Evolutionary conservation across 306 rosid species (phyloP).

Genomic region (Mimosa pudica): DNA sequence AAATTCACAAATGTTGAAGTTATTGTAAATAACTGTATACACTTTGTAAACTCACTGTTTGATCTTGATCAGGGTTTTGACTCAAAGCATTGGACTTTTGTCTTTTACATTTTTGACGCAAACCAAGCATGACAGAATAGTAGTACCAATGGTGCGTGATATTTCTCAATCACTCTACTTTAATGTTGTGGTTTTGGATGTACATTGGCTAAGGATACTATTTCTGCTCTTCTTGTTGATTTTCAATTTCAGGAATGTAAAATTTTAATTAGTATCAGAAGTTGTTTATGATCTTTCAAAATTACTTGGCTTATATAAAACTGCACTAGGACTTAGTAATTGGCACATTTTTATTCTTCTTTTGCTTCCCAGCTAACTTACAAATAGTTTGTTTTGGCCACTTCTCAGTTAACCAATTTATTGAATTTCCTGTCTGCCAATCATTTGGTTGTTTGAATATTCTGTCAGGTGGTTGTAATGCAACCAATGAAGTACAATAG

Average conservation of each 20-base stretch:
- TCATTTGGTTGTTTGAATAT: conserved; percentile 4
- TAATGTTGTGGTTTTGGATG: conserved; percentile 18
- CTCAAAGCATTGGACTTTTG: conserved; percentile 94
- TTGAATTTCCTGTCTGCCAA: conserved; percentile 10
- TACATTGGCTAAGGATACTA: conserved; percentile 17
- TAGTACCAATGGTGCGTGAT: conserved; percentile 89
- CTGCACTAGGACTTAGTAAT: conserved; percentile 15
- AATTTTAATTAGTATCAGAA: conserved; percentile 16
- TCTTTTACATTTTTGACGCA: conserved; percentile 78
- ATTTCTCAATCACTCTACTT: conserved; percentile 31
- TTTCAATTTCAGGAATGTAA: neutral
- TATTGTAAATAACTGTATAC: conserved; percentile 13
- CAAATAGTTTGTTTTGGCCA: conserved; percentile 17
- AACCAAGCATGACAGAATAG: conserved; percentile 75
- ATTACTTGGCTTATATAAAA: conserved; percentile 3
- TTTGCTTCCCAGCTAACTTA: conserved; percentile 10
- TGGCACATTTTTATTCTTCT: neutral
- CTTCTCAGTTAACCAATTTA: neutral
- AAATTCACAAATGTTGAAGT: conserved; percentile 18
- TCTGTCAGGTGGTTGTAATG: neutral
- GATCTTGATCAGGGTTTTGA: conserved; percentile 61
- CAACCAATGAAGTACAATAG: neutral
- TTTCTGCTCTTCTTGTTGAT: conserved; percentile 26
- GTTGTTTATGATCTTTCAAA: neutral
- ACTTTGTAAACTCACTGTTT: conserved; percentile 28